Percentiles rank a stretch among this genome's conserved stretches.
phyloP scores from a whole-genome alignment of 257 asterid species.

The Salvia hispanica region DNA sequence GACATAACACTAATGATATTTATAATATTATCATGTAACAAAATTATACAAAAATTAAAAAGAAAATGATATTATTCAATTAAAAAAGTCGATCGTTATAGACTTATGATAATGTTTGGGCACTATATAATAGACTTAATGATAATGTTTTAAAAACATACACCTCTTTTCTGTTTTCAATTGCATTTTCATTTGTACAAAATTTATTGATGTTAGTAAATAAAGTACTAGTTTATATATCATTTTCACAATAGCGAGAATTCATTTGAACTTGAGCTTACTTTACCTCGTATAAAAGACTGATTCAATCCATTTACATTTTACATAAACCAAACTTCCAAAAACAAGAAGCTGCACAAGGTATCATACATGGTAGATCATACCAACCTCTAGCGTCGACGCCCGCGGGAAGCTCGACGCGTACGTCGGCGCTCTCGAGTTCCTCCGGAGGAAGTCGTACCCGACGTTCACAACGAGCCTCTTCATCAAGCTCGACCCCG shows the following conservation, averaged over 20 bases:
- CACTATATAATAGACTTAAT: too few relatives aligned
- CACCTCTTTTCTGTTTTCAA: too few relatives aligned
- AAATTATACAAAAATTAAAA: too few relatives aligned
- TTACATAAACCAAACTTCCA: slow-evolving; percentile 25
- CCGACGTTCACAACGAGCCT: slow-evolving; percentile 63
- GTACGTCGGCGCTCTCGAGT: slow-evolving; percentile 74
- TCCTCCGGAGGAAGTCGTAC: slow-evolving; percentile 84
- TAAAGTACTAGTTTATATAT: too few relatives aligned
- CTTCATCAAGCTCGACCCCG: slow-evolving; percentile 73
- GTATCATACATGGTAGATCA: slow-evolving; percentile 82
- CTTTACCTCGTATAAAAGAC: slow-evolving; percentile 30
- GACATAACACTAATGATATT: too few relatives aligned
- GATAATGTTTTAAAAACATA: too few relatives aligned
- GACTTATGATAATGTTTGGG: too few relatives aligned
- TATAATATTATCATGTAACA: too few relatives aligned
- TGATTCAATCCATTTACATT: slow-evolving; percentile 37
- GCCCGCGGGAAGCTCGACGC: slow-evolving; percentile 81
- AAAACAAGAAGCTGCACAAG: slow-evolving; percentile 8
- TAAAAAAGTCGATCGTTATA: too few relatives aligned
- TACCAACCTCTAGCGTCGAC: slow-evolving; percentile 90
- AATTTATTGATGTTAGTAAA: too few relatives aligned
- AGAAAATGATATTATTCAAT: too few relatives aligned
- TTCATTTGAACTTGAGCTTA: slow-evolving; percentile 19
- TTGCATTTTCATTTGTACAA: too few relatives aligned
- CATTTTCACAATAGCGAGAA: not conserved